These are phyloP conservation scores for Kodamaea suecica DNA, from an alignment of 1,139 yeast species.

Conservation along the genomic window DNA sequence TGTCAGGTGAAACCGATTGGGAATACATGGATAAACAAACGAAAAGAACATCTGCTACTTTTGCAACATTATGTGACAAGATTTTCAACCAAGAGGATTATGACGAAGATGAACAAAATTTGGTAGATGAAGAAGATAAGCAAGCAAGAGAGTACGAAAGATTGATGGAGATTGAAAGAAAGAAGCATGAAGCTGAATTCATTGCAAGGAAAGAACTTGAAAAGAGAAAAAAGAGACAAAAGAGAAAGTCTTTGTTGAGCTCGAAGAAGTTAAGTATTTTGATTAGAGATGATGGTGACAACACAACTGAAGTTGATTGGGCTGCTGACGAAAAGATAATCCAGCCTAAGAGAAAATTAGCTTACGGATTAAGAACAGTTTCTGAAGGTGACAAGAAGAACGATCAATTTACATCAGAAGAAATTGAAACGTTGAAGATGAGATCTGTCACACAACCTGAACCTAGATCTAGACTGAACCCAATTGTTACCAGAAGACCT, in stretches of 20 bases:
- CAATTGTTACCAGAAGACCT: conserved; percentile 54
- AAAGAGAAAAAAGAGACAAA: conserved; percentile 43
- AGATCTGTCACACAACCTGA: conserved; percentile 51
- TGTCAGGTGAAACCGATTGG: conserved; percentile 66
- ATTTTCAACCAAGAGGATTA: conserved; percentile 60
- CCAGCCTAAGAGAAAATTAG: conserved; percentile 42
- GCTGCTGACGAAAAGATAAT: conserved; percentile 19
- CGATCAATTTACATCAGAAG: conserved; percentile 39
- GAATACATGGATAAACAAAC: conserved; percentile 71
- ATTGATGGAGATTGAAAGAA: conserved; percentile 49
- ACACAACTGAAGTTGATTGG: conserved; percentile 35
- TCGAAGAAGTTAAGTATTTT: conserved; percentile 41
- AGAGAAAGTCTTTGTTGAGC: conserved; percentile 42
- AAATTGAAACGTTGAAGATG: conserved; percentile 41
- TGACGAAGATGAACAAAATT: conserved; percentile 54
- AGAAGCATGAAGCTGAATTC: conserved; percentile 48
- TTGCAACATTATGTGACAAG: conserved; percentile 73
- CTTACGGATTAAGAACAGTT: conserved; percentile 32
- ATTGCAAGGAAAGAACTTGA: conserved; percentile 46
- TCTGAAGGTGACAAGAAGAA: conserved; percentile 32
- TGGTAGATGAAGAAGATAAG: conserved; percentile 50
- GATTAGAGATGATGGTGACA: conserved; percentile 26
- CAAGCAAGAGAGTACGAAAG: conserved; percentile 47
- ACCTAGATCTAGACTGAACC: conserved; percentile 41
- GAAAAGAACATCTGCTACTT: conserved; percentile 72